A percentile compares a stretch with the other conserved stretches of the same genome.
Conservation (phyloP, 805 yeast genomes). For the Kodamaea fukazawae region DNA sequence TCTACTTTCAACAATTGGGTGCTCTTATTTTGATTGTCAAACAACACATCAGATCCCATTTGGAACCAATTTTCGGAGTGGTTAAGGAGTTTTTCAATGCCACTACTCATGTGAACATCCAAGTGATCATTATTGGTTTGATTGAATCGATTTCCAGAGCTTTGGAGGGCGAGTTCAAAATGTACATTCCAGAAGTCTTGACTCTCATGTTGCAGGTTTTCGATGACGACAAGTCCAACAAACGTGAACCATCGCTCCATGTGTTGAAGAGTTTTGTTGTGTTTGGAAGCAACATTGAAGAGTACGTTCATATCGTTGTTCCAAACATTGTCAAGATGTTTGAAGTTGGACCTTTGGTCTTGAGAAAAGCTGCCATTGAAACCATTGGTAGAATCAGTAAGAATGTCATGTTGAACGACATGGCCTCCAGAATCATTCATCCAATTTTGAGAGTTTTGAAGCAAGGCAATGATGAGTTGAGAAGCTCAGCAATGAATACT, state of each 20-base stretch:
- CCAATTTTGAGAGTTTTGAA: conserved; percentile 71
- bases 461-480: conserved; percentile 56
- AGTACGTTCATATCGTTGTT: conserved; percentile 80
- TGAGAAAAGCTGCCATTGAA: conserved; percentile 73
- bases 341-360: conserved; percentile 61
- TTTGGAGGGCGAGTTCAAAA: conserved; percentile 87
- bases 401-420: conserved; percentile 70
- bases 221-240: conserved; percentile 65
- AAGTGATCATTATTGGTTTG: conserved; percentile 73
- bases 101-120: conserved; percentile 51
- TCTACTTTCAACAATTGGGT: conserved; percentile 85
- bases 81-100: conserved; percentile 68
- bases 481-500: conserved; percentile 69
- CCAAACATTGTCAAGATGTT: conserved; percentile 82
- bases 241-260: conserved; percentile 60
- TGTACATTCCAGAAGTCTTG: conserved; percentile 73
- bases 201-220: conserved; percentile 73
- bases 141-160: conserved; percentile 84
- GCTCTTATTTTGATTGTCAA: conserved; percentile 77
- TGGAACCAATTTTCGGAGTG: conserved; percentile 70
- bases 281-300: conserved; percentile 86
- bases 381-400: conserved; percentile 80
- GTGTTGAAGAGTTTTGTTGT: conserved; percentile 81
- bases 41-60: conserved; percentile 83
- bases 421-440: conserved; percentile 88